Evolutionary conservation across 2,329 filamentous ascomycete species (phyloP).

Genomic region (Chrysoporthe puriensis): DNA sequence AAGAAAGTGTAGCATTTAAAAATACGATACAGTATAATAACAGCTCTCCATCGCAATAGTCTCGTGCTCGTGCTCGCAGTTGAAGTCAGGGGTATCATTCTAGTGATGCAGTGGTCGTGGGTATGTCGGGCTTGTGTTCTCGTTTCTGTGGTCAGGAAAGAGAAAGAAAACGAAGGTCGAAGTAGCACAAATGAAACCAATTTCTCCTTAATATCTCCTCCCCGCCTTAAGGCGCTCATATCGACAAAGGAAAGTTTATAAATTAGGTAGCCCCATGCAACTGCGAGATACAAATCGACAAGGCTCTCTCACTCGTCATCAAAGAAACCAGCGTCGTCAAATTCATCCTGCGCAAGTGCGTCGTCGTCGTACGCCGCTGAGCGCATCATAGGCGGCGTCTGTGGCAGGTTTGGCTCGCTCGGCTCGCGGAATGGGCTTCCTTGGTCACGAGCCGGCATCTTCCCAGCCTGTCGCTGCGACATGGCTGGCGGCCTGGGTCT

Average conservation of each 20-base stretch:
- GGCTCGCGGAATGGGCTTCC: conserved; percentile 50
- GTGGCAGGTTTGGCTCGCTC: conserved; percentile 44
- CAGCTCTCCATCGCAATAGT: not conserved
- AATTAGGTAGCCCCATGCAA: not conserved
- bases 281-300: not conserved
- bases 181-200: not conserved
- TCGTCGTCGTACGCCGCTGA: conserved; percentile 63
- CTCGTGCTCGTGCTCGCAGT: conserved; percentile 14
- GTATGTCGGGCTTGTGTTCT: conserved; percentile 14
- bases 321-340: conserved; percentile 61
- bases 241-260: conserved; percentile 19
- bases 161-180: conserved; percentile 9
- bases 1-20: conserved; percentile 7
- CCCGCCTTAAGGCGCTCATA: conserved; percentile 9
- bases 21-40: conserved; percentile 1
- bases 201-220: conserved; percentile 5
- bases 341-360: conserved; percentile 58
- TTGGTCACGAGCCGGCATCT: conserved; percentile 38
- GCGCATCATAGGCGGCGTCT: conserved; percentile 66
- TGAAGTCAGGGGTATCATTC: conserved; percentile 34
- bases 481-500: conserved; percentile 38
- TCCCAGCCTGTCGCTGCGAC: conserved; percentile 44
- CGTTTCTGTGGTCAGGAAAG: conserved; percentile 5
- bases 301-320: conserved; percentile 32
- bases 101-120: conserved; percentile 28